phyloP scores from a whole-genome alignment of 2,329 filamentous ascomycete species.

The Trichoderma koningiopsis region DNA sequence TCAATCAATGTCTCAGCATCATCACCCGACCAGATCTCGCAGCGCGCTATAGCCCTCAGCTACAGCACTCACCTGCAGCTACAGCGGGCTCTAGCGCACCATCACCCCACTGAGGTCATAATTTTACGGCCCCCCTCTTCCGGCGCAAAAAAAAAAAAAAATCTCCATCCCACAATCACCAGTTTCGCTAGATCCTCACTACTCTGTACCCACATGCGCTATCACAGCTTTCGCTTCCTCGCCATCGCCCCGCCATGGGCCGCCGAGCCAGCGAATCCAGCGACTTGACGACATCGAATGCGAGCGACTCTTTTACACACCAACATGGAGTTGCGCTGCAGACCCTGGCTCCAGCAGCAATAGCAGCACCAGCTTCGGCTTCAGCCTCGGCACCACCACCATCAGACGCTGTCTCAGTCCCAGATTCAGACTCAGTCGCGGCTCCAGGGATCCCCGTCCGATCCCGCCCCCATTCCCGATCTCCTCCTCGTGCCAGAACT shows the following conservation, averaged over 20 bases:
- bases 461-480: constrained; percentile 6
- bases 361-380: background rate
- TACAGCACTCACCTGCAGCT: background rate
- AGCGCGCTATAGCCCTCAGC: background rate
- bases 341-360: constrained; percentile 34
- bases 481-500: background rate
- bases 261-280: constrained; percentile 30
- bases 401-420: constrained; percentile 10
- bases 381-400: constrained; percentile 6
- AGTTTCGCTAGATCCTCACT: background rate
- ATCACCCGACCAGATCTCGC: background rate
- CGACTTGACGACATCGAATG: constrained; percentile 29
- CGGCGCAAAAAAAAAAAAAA: background rate
- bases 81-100: background rate
- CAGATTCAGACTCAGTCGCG: background rate
- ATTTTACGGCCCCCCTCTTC: constrained; percentile 6
- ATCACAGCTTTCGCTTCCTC: constrained; percentile 26
- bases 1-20: background rate
- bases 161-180: background rate
- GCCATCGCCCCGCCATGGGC: constrained; percentile 35
- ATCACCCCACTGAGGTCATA: background rate
- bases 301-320: constrained; percentile 35
- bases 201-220: constrained; percentile 3
- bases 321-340: constrained; percentile 38
- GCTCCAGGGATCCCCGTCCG: constrained; percentile 5